Base-by-base conservation (phyloP, 2,329 filamentous ascomycete species). In the Blastomyces emzantsi region DNA sequence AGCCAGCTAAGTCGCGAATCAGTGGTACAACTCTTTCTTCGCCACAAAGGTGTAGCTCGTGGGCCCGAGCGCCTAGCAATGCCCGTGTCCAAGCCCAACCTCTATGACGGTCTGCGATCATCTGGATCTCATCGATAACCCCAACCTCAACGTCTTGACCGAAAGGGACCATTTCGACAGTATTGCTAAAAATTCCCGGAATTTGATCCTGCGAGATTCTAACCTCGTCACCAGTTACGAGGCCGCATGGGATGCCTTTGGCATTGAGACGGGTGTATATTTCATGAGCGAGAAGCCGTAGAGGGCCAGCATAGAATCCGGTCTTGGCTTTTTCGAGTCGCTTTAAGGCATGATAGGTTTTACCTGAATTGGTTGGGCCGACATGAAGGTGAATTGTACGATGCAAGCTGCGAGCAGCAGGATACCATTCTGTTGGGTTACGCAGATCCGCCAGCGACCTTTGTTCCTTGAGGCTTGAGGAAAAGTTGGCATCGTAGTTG, bases 81-180 rank as follows among this genome's bases (percentile, higher is more conserved):
- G 94, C 94, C 70, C 92, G 86, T 1, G 92, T 96, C 94, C 94
- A 99, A 2, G 92, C 92, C 87, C 89, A 96, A 1, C 95, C 94
- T 69, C 94, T 87, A 0, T 90, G 85, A 0, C 74, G 66, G 70
- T 92, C 87, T 19, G 85, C 87, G 68, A 99, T 90, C 94, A 99
- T 97, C 76, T 99, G 94, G 64, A 99, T 97, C 78, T 99, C 94
- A 72, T 99, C 94, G 66, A 99, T 93, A 68, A 99, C 93, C 1
- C 91, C 93, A 45, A 99, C 92, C 52, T 97, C 93, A 39, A 90
- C 85, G 1, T 74, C 73, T 3, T 76, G 76, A 59, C 81, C 80
- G 25, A 86, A 68, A 7, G 83, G 83, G 30, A 87, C 82, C 88
- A 99, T 99, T 75, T 99, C 94, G 2, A 99, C 94, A 0, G 94